Conservation (phyloP, 805 yeast species). For the Lachancea fermentati region DNA sequence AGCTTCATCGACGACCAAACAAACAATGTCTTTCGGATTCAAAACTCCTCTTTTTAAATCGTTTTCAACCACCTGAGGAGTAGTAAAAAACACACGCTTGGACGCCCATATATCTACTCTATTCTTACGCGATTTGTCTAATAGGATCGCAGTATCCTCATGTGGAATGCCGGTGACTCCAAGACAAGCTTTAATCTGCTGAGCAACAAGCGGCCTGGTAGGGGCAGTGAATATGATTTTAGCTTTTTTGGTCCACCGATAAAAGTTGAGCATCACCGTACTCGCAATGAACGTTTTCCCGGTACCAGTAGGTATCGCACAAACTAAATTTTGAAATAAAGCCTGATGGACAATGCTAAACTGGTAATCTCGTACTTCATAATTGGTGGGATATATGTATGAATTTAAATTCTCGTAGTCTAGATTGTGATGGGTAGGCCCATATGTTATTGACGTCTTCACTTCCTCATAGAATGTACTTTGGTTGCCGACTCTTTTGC, state of each 20-base stretch:
- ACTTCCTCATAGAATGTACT: slow-evolving; percentile 35
- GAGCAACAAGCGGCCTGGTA: slow-evolving; percentile 92
- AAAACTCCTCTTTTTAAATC: slow-evolving; percentile 72
- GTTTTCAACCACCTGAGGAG: slow-evolving; percentile 94
- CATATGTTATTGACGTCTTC: slow-evolving; percentile 30
- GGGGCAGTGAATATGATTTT: slow-evolving; percentile 96
- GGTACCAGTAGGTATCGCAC: slow-evolving; percentile 94
- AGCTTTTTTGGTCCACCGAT: slow-evolving; percentile 73
- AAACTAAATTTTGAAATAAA: slow-evolving; percentile 65
- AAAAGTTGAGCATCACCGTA: slow-evolving; percentile 85
- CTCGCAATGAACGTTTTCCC: slow-evolving; percentile 97
- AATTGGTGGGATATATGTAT: slow-evolving; percentile 81
- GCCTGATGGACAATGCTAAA: slow-evolving; percentile 70
- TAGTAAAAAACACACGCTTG: slow-evolving; percentile 81
- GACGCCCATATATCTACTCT: slow-evolving; percentile 73
- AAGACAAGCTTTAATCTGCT: slow-evolving; percentile 89
- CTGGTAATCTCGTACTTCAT: slow-evolving; percentile 83
- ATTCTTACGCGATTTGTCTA: slow-evolving; percentile 52
- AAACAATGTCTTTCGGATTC: slow-evolving; percentile 67
- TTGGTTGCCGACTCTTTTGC: slow-evolving; percentile 29
- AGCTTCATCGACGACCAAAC: slow-evolving; percentile 90
- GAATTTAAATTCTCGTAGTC: slow-evolving; percentile 36
- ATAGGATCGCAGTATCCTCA: slow-evolving; percentile 68
- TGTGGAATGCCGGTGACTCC: slow-evolving; percentile 80
- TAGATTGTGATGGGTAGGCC: slow-evolving; percentile 49